Conservation (phyloP, 257 asterid species). For the Cordia subcordata region DNA sequence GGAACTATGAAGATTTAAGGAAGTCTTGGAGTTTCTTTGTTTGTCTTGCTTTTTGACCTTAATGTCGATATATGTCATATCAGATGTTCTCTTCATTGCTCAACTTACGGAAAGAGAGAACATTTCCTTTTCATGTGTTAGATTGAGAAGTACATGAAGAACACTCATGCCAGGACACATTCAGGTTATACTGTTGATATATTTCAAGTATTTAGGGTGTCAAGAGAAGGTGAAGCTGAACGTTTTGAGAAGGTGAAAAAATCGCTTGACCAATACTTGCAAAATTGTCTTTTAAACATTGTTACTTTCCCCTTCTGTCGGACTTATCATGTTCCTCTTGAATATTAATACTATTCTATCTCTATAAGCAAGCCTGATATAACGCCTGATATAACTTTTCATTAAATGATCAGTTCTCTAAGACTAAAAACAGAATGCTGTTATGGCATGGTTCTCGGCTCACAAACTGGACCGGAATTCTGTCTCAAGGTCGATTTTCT, state of each 20-base stretch:
- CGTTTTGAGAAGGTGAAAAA: slow-evolving; percentile 57
- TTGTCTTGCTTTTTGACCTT: no score
- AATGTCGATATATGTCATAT: not conserved
- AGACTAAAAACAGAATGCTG: slow-evolving; percentile 74
- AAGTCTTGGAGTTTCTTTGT: no score
- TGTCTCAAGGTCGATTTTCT: slow-evolving; percentile 66
- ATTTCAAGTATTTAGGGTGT: slow-evolving; percentile 67
- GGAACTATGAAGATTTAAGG: no score
- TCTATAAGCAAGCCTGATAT: slow-evolving; percentile 6
- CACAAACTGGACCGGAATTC: slow-evolving; percentile 91
- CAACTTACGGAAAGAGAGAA: slow-evolving; percentile 8
- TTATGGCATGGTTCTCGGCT: slow-evolving; percentile 98
- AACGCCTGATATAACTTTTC: slow-evolving; percentile 12
- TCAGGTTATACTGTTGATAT: slow-evolving; percentile 57
- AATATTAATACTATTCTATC: not conserved
- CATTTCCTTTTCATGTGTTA: slow-evolving; percentile 24
- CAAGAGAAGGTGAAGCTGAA: slow-evolving; percentile 78
- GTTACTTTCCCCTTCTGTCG: not conserved
- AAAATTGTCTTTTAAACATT: not conserved
- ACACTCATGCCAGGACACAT: slow-evolving; percentile 92
- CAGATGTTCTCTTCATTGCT: not conserved
- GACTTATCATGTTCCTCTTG: not conserved
- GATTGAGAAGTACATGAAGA: slow-evolving; percentile 75
- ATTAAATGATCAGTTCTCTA: slow-evolving; percentile 46
- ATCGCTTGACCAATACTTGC: not conserved